Base-by-base conservation (phyloP, 352 stramenopile genomes). In the Aphanomyces stellatus region DNA sequence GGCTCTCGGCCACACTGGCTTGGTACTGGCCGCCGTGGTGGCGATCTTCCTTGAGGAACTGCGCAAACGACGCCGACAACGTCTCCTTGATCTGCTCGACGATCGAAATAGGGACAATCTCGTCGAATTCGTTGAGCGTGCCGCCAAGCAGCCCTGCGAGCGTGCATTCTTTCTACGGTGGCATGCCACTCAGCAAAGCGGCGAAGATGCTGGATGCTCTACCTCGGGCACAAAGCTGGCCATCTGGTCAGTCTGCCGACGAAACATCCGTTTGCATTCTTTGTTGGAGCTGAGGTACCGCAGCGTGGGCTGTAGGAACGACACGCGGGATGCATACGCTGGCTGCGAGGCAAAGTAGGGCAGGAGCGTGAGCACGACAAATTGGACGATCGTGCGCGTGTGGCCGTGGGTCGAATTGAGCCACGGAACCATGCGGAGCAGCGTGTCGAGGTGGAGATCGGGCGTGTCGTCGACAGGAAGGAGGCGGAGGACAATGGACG, bases 201-300 rank as follows among this genome's bases (percentile, higher is more conserved):
- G n/a, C n/a, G n/a, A n/a, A n/a, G n/a, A n/a, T n/a, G n/a, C n/a
- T n/a, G n/a, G n/a, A n/a, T n/a, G n/a, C n/a, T n/a, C 5, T 57
- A 57, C 49, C 49, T 85, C 80, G 0, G 85, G 85, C 8, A 69
- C 65, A 63, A 91, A 88, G 31, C 76, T 73, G 28, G 78, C 71
- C 25, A 93, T 67, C 37, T 93, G 82, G 7, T 75, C 77, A 4
- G 72, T 71, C 61, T 93, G 85, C 5, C 85, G 85, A 51, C 85
- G 81, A 57, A 88, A 74, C 82, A 93, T 89, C 51, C 85, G 78
- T 60, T 91, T 93, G 69, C 75, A 80, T 51, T 93, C 85, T 68
- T 91, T 91, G 72, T 91, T 93, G 43, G 82, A 76, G 61, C 80
- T 93, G 57, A 93, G 34, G 64, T 83, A 93, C 15, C 73, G 69